These are phyloP conservation scores for Tetratostichococcus sp. DNA, from an alignment of 139 green algal genomes.

Conservation along the genomic window DNA sequence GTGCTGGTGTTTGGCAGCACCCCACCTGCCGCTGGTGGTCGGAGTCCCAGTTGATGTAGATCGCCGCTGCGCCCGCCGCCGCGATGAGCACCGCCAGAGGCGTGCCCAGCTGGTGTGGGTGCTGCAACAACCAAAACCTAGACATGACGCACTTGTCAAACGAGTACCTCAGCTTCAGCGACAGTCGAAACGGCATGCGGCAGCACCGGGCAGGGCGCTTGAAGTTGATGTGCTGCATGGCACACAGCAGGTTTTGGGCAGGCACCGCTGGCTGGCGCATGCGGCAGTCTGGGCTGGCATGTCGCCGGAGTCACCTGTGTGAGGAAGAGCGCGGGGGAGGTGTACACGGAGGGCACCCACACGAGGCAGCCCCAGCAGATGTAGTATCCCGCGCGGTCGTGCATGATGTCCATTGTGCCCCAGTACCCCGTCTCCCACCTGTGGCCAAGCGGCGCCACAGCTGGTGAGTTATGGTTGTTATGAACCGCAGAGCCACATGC, in stretches of 20 bases:
- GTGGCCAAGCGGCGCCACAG: no score
- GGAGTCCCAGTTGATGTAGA: slow-evolving; percentile 75
- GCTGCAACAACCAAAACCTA: background rate
- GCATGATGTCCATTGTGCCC: slow-evolving; percentile 74
- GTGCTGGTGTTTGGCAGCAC: no score
- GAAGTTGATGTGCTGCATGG: no score
- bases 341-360: slow-evolving; percentile 75
- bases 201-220: no score
- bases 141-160: no score
- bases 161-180: no score
- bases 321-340: slow-evolving; percentile 64
- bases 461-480: no score
- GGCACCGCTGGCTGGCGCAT: no score
- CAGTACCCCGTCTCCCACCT: slow-evolving; percentile 73
- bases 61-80: slow-evolving; percentile 32
- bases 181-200: no score
- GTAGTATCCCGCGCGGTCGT: slow-evolving; percentile 80
- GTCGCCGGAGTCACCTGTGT: slow-evolving; percentile 17
- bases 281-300: no score
- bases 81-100: slow-evolving; percentile 23
- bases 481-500: no score
- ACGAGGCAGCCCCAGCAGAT: slow-evolving; percentile 74
- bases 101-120: slow-evolving; percentile 35
- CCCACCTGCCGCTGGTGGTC: slow-evolving; percentile 59
- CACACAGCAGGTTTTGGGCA: no score